A percentile compares a stretch with the other conserved stretches of the same genome.
These are phyloP conservation scores for Citrus cavaleriei DNA, from an alignment of 345 rosid genomes.

Conservation along the genomic window DNA sequence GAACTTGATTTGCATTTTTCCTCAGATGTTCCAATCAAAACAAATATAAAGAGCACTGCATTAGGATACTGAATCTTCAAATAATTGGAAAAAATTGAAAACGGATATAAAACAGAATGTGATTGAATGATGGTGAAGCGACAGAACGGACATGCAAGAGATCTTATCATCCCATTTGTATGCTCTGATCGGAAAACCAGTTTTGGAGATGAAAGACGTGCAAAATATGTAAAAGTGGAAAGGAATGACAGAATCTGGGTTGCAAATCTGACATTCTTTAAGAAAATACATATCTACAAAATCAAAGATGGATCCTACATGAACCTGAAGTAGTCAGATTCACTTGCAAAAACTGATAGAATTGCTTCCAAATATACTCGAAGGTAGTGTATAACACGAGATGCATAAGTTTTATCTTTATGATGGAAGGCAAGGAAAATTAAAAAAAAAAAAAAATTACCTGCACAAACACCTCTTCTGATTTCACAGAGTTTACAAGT, in stretches of 20 bases:
- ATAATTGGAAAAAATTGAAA: not conserved
- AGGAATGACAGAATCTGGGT: not conserved
- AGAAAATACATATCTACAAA: not conserved
- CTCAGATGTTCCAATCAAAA: not conserved
- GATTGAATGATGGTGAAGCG: not conserved
- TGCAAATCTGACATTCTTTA: not conserved
- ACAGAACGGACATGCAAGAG: not conserved
- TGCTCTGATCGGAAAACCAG: not conserved
- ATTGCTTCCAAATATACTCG: not conserved
- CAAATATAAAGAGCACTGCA: not conserved
- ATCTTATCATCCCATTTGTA: not conserved
- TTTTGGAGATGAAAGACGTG: not conserved
- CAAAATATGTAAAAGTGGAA: constrained; percentile 1
- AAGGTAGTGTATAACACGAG: not conserved
- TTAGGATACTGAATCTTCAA: not conserved
- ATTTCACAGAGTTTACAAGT: constrained; percentile 73
- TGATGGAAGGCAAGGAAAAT: not conserved
- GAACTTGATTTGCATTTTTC: not conserved
- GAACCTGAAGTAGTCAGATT: not conserved
- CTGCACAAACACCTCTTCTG: constrained; percentile 74
- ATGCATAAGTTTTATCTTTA: not conserved
- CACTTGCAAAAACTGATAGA: not conserved
- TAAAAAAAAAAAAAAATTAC: constrained; percentile 23
- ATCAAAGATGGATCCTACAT: not conserved
- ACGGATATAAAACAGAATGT: not conserved